Percentiles rank a stretch among this genome's conserved stretches.
Conservation (phyloP, 345 rosid genomes). For the Brassica cretica region DNA sequence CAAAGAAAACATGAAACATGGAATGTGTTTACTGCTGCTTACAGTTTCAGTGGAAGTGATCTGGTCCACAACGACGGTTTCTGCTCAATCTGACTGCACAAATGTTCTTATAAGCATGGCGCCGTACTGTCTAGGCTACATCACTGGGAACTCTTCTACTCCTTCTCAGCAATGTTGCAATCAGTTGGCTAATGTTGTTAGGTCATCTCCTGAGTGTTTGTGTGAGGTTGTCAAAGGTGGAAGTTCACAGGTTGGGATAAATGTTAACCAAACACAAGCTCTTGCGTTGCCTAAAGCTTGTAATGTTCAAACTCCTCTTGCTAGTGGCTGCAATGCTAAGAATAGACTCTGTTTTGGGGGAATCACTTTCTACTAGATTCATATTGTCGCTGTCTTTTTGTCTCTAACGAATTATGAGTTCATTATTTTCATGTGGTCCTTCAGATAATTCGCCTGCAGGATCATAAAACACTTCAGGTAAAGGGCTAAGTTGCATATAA, state of each 20-base stretch:
- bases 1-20: conserved; percentile 23
- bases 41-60: conserved; percentile 33
- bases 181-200: conserved; percentile 63
- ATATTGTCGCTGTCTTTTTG: not conserved
- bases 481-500: not conserved
- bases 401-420: not conserved
- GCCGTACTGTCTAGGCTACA: conserved; percentile 63
- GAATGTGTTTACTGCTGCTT: conserved; percentile 35
- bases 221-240: conserved; percentile 65
- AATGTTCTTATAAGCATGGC: conserved; percentile 58
- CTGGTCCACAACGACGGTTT: conserved; percentile 34
- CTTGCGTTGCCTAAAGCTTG: conserved; percentile 71
- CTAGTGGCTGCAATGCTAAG: conserved; percentile 67
- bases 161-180: conserved; percentile 74
- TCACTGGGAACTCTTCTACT: conserved; percentile 61
- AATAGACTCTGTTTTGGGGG: not conserved
- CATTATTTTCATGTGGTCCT: not conserved
- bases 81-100: conserved; percentile 66
- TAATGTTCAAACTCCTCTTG: conserved; percentile 75
- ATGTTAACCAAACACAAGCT: conserved; percentile 65
- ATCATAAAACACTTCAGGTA: conserved; percentile 63
- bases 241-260: conserved; percentile 62
- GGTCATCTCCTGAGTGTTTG: conserved; percentile 73
- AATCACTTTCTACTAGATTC: not conserved
- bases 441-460: conserved; percentile 51